These are phyloP conservation scores for Phytopythium sindhum DNA, from an alignment of 352 stramenopile genomes.

Conservation along the genomic window DNA sequence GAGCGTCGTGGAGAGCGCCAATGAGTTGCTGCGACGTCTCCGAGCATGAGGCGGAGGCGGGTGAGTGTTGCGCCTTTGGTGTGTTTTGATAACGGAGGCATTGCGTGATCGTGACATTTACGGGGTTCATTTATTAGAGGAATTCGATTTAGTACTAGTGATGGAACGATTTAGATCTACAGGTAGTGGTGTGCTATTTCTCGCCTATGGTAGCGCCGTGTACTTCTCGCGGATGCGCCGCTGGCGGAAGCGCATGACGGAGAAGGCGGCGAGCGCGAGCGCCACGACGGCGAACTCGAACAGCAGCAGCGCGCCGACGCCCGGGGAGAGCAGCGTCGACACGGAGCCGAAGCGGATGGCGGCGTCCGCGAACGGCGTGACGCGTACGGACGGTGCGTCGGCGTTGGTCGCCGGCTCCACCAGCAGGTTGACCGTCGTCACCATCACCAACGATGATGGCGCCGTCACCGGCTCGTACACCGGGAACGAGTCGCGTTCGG, in stretches of 20 bases:
- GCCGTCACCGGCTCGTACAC: slow-evolving; percentile 1
- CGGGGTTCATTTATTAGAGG: too few species aligned
- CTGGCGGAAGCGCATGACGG: slow-evolving; percentile 3
- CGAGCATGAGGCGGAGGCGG: neutral
- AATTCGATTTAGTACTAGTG: neutral
- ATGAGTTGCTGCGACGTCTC: slow-evolving; percentile 2
- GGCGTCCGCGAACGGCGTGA: slow-evolving; percentile 3
- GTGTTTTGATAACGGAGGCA: too few species aligned
- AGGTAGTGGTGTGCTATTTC: neutral
- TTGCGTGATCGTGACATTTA: neutral
- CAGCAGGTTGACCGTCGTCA: slow-evolving; percentile 1
- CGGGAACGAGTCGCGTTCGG: neutral
- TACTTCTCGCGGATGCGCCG: slow-evolving; percentile 5
- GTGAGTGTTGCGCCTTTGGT: neutral
- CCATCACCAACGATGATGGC: neutral
- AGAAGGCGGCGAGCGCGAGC: slow-evolving; percentile 3
- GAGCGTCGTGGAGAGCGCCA: slow-evolving; percentile 4
- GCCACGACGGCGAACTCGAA: slow-evolving; percentile 7
- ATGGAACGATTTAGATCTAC: neutral
- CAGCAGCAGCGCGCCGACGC: slow-evolving; percentile 1
- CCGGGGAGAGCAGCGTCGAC: slow-evolving; percentile 1
- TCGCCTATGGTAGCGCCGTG: neutral
- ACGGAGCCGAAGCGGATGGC: slow-evolving; percentile 1
- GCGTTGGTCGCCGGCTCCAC: neutral
- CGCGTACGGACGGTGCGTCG: neutral